Evolutionary conservation across 208 protist species (phyloP), one percentile per base, ranked within the genome.

Genomic region (Leishmania turanica): DNA sequence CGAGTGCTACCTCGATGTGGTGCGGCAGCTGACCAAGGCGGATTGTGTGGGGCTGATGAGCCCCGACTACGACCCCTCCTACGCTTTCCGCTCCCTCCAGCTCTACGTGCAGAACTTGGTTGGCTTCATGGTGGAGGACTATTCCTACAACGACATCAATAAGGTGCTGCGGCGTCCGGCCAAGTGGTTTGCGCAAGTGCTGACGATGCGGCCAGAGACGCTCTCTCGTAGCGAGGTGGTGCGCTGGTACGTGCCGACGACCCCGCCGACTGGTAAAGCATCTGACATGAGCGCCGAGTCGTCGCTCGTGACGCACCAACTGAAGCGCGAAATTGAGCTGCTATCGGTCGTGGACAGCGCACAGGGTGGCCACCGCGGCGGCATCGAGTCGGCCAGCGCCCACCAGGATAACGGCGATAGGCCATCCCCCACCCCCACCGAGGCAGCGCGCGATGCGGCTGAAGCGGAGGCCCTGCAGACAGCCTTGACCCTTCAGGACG

Each of bases 101-200:
- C 77, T 94, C 8, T 97, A 97, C 84, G 91, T 97, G 51, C 89
- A 91, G 79, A 96, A 96, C 83, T 83, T 97, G 6, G 84, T 97
- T 6, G 94, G 94, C n/a, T 93, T 92, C 85, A 92, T 90, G 84
- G 82, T 90, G 21, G 92, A 95, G 81, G 92, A 95, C 85, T 97
- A 95, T 84, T 84, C 91, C 24, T 95, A 95, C 89, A 91, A 94
- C 75, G 86, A 88, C 77, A 96, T 97, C 77, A 97, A 97, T 81
- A 93, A 92, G 69, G 92, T 97, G 47, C 87, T 97, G 53, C 88
- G 82, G 4, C 92, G 92, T 24, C 85, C 87, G 0, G 87, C 91
- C 42, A 97, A 97, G 83, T 90, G 88, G 85, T 92, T 96, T 65
- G 94, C 92, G 60, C 94, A 97, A 80, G 88, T 86, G 51, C 88